phyloP scores from a whole-genome alignment of 2,329 filamentous ascomycete genomes.

The Stromatinia cepivora region DNA sequence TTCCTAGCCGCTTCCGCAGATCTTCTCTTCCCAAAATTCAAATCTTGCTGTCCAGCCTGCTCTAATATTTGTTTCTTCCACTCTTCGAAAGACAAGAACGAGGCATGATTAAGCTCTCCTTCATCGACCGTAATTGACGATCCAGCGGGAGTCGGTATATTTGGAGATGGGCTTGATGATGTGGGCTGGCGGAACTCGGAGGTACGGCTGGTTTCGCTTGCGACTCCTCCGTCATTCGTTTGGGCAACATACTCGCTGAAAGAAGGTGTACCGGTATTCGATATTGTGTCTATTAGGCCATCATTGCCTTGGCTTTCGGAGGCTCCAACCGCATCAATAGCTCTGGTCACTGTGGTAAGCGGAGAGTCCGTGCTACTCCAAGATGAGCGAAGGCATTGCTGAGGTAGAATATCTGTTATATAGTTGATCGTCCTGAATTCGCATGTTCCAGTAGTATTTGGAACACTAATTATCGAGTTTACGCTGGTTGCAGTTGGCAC shows the following conservation, averaged over 20 bases:
- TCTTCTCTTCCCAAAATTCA: slow-evolving; percentile 60
- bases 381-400: slow-evolving; percentile 38
- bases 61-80: slow-evolving; percentile 95
- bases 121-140: slow-evolving; percentile 31
- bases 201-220: slow-evolving; percentile 18
- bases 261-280: slow-evolving; percentile 11
- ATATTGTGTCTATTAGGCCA: neutral
- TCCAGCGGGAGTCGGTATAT: slow-evolving; percentile 8
- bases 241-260: slow-evolving; percentile 14
- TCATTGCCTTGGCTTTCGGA: neutral
- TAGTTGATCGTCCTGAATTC: slow-evolving; percentile 43
- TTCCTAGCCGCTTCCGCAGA: slow-evolving; percentile 49
- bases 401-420: slow-evolving; percentile 41
- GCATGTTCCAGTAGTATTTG: slow-evolving; percentile 35
- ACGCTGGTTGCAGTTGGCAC: slow-evolving; percentile 23
- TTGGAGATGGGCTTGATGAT: slow-evolving; percentile 14
- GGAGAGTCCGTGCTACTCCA: slow-evolving; percentile 35
- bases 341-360: slow-evolving; percentile 19
- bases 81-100: slow-evolving; percentile 96
- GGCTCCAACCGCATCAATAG: neutral
- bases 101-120: slow-evolving; percentile 54
- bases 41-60: slow-evolving; percentile 77
- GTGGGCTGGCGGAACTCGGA: slow-evolving; percentile 14
- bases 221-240: neutral
- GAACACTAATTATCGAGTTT: slow-evolving; percentile 10